phyloP scores from a whole-genome alignment of 768 basidiomycete genomes.

The Kwoniella sp. region DNA sequence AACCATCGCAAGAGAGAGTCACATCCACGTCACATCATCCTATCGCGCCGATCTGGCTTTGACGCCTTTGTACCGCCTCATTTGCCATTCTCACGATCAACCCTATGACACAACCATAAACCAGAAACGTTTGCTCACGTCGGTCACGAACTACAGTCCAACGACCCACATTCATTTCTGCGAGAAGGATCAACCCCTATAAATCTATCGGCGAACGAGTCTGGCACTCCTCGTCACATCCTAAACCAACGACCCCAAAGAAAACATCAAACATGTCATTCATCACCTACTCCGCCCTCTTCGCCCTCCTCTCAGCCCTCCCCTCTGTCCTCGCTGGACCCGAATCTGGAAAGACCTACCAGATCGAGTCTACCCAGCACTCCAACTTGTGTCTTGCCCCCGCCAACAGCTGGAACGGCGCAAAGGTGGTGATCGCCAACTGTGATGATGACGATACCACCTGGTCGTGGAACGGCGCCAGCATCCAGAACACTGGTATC shows the following conservation, averaged over 20 bases:
- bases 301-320: conserved; percentile 19
- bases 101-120: no score
- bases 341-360: conserved; percentile 19
- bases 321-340: conserved; percentile 19
- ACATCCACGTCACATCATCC: background rate
- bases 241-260: background rate
- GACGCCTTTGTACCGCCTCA: background rate
- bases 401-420: conserved; percentile 19
- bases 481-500: conserved; percentile 26
- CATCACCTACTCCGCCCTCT: conserved; percentile 15
- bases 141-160: background rate
- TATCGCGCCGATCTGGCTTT: background rate
- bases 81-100: no score
- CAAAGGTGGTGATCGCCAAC: conserved; percentile 24
- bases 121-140: conserved; percentile 1
- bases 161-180: conserved; percentile 4
- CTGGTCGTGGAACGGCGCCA: conserved; percentile 27
- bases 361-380: conserved; percentile 30
- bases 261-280: conserved; percentile 17
- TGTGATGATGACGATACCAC: conserved; percentile 34
- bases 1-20: background rate
- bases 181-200: background rate
- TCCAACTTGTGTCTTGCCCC: conserved; percentile 37
- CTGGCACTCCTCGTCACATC: conserved; percentile 12
- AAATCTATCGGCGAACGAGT: background rate